Conservation (phyloP, 768 basidiomycete genomes). For the Trametes punicea region DNA sequence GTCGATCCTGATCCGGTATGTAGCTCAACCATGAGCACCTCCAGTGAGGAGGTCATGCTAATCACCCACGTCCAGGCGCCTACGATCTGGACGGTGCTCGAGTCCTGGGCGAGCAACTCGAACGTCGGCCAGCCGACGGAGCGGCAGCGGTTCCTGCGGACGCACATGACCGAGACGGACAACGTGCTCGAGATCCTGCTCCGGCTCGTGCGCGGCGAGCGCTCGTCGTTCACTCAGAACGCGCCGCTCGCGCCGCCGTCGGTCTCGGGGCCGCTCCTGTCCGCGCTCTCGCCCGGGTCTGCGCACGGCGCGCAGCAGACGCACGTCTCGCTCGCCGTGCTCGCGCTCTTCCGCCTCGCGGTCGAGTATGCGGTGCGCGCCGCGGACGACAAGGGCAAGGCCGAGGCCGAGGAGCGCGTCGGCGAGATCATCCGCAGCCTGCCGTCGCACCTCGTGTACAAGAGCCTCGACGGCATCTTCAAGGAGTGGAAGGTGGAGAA, state of each 20-base stretch:
- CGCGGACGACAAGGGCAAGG: conserved; percentile 60
- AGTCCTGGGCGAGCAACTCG: conserved; percentile 86
- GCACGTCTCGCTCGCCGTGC: conserved; percentile 87
- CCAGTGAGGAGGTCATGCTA: neutral
- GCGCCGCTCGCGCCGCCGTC: conserved; percentile 59
- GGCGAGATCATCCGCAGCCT: conserved; percentile 89
- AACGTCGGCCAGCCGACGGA: conserved; percentile 70
- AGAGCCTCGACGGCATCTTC: conserved; percentile 92
- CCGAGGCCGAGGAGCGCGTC: conserved; percentile 69
- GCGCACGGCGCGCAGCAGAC: conserved; percentile 89
- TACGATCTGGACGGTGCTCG: conserved; percentile 87
- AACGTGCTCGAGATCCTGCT: conserved; percentile 92
- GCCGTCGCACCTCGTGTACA: conserved; percentile 84
- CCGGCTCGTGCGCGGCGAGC: conserved; percentile 87
- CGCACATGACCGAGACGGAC: conserved; percentile 81
- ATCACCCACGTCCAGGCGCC: conserved; percentile 57
- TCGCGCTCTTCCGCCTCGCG: conserved; percentile 85
- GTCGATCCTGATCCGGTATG: conserved; percentile 93
- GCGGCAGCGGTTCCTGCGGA: conserved; percentile 84
- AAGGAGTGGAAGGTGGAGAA: conserved; percentile 88
- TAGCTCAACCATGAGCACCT: neutral
- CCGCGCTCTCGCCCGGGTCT: conserved; percentile 70
- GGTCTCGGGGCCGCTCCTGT: conserved; percentile 65
- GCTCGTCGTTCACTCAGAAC: conserved; percentile 68
- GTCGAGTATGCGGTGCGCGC: conserved; percentile 79